Conservation (phyloP, 1,284 basidiomycete genomes). For the Heterobasidion irregulare region DNA sequence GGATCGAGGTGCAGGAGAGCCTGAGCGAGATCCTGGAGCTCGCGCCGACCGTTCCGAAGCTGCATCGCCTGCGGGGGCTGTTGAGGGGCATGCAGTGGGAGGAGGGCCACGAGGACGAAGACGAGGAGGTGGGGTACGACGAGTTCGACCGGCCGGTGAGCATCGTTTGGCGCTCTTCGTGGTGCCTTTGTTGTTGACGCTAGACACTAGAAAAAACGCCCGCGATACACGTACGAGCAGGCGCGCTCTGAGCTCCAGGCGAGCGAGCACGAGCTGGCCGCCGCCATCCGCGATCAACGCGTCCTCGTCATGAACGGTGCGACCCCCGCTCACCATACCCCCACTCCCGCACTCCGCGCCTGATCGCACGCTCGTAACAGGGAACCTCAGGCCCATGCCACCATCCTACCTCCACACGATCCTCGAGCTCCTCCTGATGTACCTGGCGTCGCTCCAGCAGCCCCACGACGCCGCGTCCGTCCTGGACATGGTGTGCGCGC, state of each 20-base stretch:
- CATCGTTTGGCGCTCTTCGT: too few species aligned
- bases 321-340: slow-evolving; percentile 4
- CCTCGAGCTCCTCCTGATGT: slow-evolving; percentile 65
- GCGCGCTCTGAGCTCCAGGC: slow-evolving; percentile 66
- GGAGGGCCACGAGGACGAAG: slow-evolving; percentile 37
- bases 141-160: slow-evolving; percentile 7
- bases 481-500: slow-evolving; percentile 42
- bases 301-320: slow-evolving; percentile 68
- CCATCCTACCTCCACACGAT: slow-evolving; percentile 57
- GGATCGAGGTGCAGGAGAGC: slow-evolving; percentile 58
- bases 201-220: slow-evolving; percentile 18
- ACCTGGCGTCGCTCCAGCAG: slow-evolving; percentile 52
- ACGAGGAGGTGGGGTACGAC: slow-evolving; percentile 28
- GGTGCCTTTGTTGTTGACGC: slow-evolving; percentile 3
- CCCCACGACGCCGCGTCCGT: slow-evolving; percentile 40
- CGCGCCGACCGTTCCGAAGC: slow-evolving; percentile 59
- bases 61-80: slow-evolving; percentile 58
- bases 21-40: slow-evolving; percentile 76
- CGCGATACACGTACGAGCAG: slow-evolving; percentile 47
- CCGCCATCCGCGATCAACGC: slow-evolving; percentile 53
- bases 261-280: slow-evolving; percentile 63
- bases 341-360: too few species aligned
- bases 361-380: slow-evolving; percentile 24
- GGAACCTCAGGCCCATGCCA: slow-evolving; percentile 62
- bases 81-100: slow-evolving; percentile 64